Percentiles rank a stretch among this genome's conserved stretches.
phyloP scores from a whole-genome alignment of 1,284 basidiomycete genomes.

The Cutaneotrichosporon cavernicola region DNA sequence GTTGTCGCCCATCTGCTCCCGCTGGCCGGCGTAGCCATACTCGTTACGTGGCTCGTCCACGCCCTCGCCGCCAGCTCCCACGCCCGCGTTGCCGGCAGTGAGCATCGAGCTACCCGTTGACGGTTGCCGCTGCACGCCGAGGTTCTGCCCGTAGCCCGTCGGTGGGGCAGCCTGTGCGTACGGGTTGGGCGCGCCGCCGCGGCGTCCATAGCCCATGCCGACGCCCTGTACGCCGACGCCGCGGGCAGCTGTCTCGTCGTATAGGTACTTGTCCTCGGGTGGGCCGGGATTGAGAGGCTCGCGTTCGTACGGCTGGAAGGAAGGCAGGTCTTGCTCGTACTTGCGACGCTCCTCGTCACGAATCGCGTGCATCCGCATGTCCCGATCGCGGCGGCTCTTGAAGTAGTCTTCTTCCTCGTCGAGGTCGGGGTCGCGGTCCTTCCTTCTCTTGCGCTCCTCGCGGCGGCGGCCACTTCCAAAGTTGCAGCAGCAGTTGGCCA shows the following conservation, averaged over 20 bases:
- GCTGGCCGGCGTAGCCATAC: conserved; percentile 20
- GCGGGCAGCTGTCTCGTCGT: conserved; percentile 30
- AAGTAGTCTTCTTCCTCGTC: conserved; percentile 33
- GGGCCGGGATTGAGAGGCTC: conserved; percentile 34
- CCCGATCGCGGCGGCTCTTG: conserved; percentile 19
- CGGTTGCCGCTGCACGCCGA: conserved; percentile 16
- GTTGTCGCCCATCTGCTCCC: conserved; percentile 18
- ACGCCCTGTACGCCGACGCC: conserved; percentile 43
- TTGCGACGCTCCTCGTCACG: conserved; percentile 40
- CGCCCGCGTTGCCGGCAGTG: conserved; percentile 39
- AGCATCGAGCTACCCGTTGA: conserved; percentile 12
- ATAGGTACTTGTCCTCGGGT: conserved; percentile 44
- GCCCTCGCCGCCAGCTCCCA: conserved; percentile 33
- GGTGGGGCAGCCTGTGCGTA: conserved; percentile 22
- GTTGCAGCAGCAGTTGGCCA: conserved; percentile 77
- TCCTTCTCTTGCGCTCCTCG: conserved; percentile 35
- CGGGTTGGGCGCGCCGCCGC: conserved; percentile 14
- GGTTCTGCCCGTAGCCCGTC: conserved; percentile 19
- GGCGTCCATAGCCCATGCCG: conserved; percentile 36
- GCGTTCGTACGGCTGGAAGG: conserved; percentile 40
- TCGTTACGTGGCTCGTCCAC: conserved; percentile 29
- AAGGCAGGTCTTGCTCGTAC: conserved; percentile 44
- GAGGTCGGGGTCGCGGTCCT: conserved; percentile 35
- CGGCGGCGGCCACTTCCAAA: conserved; percentile 65
- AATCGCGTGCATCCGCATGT: conserved; percentile 43